These are phyloP conservation scores for Neofusicoccum kwambonambiense DNA, from an alignment of 2,329 filamentous ascomycete species.

Conservation along the genomic window DNA sequence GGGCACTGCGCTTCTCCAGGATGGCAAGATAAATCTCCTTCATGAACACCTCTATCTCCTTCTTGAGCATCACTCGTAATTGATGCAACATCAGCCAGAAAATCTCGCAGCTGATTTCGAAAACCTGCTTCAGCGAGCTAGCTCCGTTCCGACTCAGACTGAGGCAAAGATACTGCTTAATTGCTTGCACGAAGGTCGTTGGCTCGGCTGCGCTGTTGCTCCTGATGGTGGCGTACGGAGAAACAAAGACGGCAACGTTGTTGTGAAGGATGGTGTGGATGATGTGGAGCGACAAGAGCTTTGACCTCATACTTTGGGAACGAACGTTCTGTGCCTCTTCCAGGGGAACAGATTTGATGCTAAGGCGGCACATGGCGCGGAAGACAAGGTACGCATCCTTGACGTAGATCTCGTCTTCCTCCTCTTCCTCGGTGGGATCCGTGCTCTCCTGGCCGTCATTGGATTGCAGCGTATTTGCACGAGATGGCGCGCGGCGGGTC, in stretches of 20 bases:
- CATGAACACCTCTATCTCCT: constrained; percentile 96
- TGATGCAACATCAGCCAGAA: constrained; percentile 97
- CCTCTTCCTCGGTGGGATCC: constrained; percentile 62
- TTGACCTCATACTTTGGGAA: constrained; percentile 95
- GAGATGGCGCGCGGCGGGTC: constrained; percentile 16
- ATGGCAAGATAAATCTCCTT: constrained; percentile 97
- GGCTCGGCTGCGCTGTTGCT: constrained; percentile 85
- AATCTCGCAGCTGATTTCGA: constrained; percentile 94
- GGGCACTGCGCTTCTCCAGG: constrained; percentile 81
- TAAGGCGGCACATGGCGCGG: constrained; percentile 94
- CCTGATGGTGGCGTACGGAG: constrained; percentile 85
- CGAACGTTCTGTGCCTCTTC: constrained; percentile 92
- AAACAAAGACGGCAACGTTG: constrained; percentile 86
- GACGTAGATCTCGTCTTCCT: constrained; percentile 94
- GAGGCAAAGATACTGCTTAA: constrained; percentile 95
- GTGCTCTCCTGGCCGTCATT: constrained; percentile 7
- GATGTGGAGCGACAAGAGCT: constrained; percentile 90
- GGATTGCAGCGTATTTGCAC: background rate
- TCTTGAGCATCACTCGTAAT: constrained; percentile 93
- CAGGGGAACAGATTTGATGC: constrained; percentile 83
- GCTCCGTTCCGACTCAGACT: constrained; percentile 93
- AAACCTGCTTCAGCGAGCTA: constrained; percentile 86
- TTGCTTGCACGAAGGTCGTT: constrained; percentile 87
- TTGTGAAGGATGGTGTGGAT: constrained; percentile 96
- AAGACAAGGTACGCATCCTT: constrained; percentile 97